Base-by-base conservation (phyloP, 208 protist genomes). In the Wallacemonas rigidus region DNA sequence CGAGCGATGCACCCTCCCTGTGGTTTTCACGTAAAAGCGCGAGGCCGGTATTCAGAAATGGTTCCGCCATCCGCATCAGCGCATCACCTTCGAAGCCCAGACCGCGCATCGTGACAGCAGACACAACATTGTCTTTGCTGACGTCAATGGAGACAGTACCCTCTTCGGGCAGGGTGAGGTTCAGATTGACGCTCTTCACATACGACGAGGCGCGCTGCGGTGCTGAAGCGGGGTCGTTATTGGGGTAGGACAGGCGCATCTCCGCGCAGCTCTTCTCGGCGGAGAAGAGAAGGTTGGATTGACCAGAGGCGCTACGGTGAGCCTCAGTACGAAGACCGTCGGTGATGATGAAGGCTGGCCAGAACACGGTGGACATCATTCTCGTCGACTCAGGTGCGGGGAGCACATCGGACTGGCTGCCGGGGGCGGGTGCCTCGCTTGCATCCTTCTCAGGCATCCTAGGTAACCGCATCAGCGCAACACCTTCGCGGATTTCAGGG, bases 121-220 rank as follows among this genome's bases (percentile, higher is more conserved):
- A 15, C 14, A 51, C 61, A 17, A 67, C 8, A 9, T 41, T 41
- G 38, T 62, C 56, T 38, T 62, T 43, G 5, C 15, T n/a, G 17
- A 62, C 5, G 14, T 62, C 56, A 62, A 62, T 5, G 43, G 56
- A 41, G 8, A 41, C 17, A 3, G 56, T 62, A 41, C 17, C 17
- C 6, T 62, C 56, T 15, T 62, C 15, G 7, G 56, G 56, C 56
- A 62, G 56, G 7, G 56, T 62, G 36, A 62, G 7, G 15, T 62
- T 62, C 56, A 62, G 38, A 6, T 44, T 15, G 12, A 62, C 8
- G 38, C 36, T 62, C 36, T 43, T 43, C 56, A 62, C 6, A 9
- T 12, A 36, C 8, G 15, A 38, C 5, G 36, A 8, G 8, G 38
- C 56, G 3, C 6, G 53, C 53, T 57, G 9, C 17, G 53, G 14